Percentiles rank a stretch among this genome's conserved stretches.
Evolutionary conservation across 495 filamentous ascomycete species (phyloP).

Genomic region (Cetradonia linearis): DNA sequence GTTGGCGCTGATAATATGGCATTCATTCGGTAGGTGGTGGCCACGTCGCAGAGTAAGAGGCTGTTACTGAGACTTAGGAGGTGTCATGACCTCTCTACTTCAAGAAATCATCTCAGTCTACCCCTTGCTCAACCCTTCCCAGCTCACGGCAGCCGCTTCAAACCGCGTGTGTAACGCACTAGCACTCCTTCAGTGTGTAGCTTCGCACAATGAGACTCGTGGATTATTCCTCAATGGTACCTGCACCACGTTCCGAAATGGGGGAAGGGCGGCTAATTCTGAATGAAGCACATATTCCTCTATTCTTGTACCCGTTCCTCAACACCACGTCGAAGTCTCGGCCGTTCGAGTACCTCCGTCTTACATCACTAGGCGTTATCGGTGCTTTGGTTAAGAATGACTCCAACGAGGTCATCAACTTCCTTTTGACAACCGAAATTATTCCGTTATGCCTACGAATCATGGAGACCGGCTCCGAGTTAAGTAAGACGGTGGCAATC

Average conservation of each 20-base stretch:
- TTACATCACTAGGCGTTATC: conserved; percentile 97
- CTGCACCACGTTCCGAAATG: conserved; percentile 16
- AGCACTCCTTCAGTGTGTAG: conserved; percentile 92
- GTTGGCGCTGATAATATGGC: conserved; percentile 92
- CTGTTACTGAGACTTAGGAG: conserved; percentile 38
- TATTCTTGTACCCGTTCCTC: conserved; percentile 96
- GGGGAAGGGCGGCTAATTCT: conserved; percentile 11
- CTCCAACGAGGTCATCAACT: conserved; percentile 96
- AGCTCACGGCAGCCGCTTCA: conserved; percentile 89
- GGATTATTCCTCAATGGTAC: conserved; percentile 84
- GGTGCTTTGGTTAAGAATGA: conserved; percentile 98
- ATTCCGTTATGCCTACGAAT: conserved; percentile 96
- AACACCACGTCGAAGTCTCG: conserved; percentile 98
- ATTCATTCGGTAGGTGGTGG: conserved; percentile 76
- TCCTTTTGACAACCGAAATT: conserved; percentile 96
- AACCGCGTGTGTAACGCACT: conserved; percentile 98
- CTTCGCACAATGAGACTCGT: conserved; percentile 92
- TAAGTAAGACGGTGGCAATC: conserved; percentile 98
- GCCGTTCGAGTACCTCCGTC: conserved; percentile 93
- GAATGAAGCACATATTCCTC: conserved; percentile 80
- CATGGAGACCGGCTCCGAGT: conserved; percentile 97
- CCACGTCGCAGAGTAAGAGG: conserved; percentile 6
- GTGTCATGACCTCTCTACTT: conserved; percentile 94
- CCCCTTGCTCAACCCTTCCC: conserved; percentile 87
- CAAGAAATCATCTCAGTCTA: conserved; percentile 99